A percentile compares a stretch with the other conserved stretches of the same genome.
Conservation (phyloP, 441 rosid species). For the Aquilaria agallochum region DNA sequence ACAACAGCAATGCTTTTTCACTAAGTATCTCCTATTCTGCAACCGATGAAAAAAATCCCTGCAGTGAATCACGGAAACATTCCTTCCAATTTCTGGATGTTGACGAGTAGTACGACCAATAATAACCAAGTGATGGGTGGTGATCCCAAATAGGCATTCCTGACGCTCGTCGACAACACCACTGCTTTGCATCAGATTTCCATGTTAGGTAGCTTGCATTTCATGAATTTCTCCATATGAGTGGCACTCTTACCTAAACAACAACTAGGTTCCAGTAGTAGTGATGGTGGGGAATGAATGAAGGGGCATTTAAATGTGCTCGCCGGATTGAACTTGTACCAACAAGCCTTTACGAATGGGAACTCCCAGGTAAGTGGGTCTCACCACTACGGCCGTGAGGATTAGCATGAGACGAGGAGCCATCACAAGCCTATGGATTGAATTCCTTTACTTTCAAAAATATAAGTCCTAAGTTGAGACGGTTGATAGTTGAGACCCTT, state of each 20-base stretch:
- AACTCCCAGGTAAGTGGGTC: constrained; percentile 64
- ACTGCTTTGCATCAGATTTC: constrained; percentile 40
- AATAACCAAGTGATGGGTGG: constrained; percentile 55
- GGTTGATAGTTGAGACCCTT: too few species aligned
- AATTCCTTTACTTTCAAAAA: too few species aligned
- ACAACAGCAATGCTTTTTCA: constrained; percentile 32
- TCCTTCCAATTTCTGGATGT: constrained; percentile 71
- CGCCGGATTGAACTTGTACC: constrained; percentile 47
- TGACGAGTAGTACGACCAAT: constrained; percentile 30
- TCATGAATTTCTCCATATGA: constrained; percentile 74
- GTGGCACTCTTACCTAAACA: constrained; percentile 58
- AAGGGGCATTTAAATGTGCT: constrained; percentile 56
- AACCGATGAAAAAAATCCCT: constrained; percentile 39
- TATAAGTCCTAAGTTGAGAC: too few species aligned
- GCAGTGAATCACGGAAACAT: constrained; percentile 45
- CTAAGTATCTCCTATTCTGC: constrained; percentile 38
- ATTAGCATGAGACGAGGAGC: constrained; percentile 48
- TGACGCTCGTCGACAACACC: constrained; percentile 38
- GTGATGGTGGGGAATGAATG: constrained; percentile 24
- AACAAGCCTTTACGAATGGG: constrained; percentile 24
- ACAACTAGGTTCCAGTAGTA: constrained; percentile 36
- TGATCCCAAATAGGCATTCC: constrained; percentile 68
- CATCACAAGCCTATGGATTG: constrained; percentile 24
- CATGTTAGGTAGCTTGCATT: constrained; percentile 61
- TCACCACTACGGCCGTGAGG: constrained; percentile 32